Conservation (phyloP, 371 early-diverging fungal genomes). For the Amoeboaphelidium protococcarum region DNA sequence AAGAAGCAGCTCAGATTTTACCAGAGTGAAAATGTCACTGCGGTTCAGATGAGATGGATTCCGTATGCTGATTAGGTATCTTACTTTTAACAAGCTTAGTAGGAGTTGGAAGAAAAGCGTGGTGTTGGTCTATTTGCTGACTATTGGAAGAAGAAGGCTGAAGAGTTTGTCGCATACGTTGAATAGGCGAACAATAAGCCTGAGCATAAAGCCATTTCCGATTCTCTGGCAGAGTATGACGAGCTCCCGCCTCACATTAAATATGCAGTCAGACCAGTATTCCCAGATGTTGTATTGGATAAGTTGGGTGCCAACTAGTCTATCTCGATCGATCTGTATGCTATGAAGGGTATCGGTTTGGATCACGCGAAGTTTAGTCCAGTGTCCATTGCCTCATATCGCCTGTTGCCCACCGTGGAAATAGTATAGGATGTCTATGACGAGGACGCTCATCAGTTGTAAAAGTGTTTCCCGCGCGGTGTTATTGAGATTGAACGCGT, state of each 20-base stretch:
- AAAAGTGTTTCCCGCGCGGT: constrained; percentile 67
- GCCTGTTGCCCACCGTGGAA: constrained; percentile 74
- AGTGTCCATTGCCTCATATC: constrained; percentile 89
- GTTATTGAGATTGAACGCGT: constrained; percentile 54
- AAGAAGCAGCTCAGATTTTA: neutral
- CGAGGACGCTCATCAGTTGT: constrained; percentile 61
- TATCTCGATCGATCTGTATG: constrained; percentile 64
- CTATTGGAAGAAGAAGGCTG: neutral
- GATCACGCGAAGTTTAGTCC: constrained; percentile 98
- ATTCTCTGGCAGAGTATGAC: too few relatives aligned
- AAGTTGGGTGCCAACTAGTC: constrained; percentile 83
- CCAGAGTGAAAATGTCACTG: constrained; percentile 1
- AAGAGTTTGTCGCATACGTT: constrained; percentile 52
- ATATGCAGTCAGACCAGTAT: constrained; percentile 48
- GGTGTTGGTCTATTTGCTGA: neutral
- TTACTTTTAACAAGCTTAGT: neutral
- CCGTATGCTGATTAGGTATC: constrained; percentile 3
- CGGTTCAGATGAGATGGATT: neutral
- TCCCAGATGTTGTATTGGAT: constrained; percentile 69
- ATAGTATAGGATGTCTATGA: constrained; percentile 61
- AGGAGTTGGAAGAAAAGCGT: neutral
- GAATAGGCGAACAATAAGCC: constrained; percentile 69
- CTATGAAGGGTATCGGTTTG: constrained; percentile 74
- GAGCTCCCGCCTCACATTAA: too few relatives aligned
- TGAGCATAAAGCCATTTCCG: constrained; percentile 39